These are phyloP conservation scores for Aspergillus conjunctus DNA, from an alignment of 495 filamentous ascomycete species.

Conservation along the genomic window DNA sequence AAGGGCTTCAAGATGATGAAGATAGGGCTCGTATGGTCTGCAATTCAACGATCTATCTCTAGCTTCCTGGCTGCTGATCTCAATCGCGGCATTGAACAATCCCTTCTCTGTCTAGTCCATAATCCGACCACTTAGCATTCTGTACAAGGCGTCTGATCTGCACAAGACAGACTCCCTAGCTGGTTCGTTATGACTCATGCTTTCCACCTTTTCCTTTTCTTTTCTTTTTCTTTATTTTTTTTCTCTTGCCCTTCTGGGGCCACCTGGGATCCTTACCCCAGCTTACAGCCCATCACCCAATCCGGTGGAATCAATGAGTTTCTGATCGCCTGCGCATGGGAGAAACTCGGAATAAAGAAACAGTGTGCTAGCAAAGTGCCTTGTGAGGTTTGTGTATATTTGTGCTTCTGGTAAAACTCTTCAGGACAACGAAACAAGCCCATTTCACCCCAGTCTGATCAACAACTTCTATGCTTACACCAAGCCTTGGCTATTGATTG, in stretches of 20 bases:
- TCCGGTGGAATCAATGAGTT: conserved; percentile 5
- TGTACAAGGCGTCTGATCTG: background rate
- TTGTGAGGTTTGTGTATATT: background rate
- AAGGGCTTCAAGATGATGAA: background rate
- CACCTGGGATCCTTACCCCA: conserved; percentile 11
- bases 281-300: conserved; percentile 10
- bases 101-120: background rate
- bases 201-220: conserved; percentile 1
- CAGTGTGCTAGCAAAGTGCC: background rate
- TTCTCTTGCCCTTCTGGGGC: background rate
- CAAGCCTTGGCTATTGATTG: conserved; percentile 4
- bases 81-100: background rate
- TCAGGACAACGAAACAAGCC: background rate
- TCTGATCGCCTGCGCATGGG: background rate
- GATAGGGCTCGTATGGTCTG: background rate
- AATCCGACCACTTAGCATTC: background rate
- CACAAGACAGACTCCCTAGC: background rate
- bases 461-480: background rate
- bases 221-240: conserved; percentile 11
- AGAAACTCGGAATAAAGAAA: background rate
- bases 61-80: background rate
- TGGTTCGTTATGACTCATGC: conserved; percentile 1
- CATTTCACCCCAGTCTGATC: background rate
- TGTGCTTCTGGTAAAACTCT: conserved; percentile 1
- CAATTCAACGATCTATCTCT: background rate